A percentile compares a stretch with the other conserved stretches of the same genome.
These are phyloP conservation scores for Cryomyces minteri DNA, from an alignment of 495 filamentous ascomycete species.

Conservation along the genomic window DNA sequence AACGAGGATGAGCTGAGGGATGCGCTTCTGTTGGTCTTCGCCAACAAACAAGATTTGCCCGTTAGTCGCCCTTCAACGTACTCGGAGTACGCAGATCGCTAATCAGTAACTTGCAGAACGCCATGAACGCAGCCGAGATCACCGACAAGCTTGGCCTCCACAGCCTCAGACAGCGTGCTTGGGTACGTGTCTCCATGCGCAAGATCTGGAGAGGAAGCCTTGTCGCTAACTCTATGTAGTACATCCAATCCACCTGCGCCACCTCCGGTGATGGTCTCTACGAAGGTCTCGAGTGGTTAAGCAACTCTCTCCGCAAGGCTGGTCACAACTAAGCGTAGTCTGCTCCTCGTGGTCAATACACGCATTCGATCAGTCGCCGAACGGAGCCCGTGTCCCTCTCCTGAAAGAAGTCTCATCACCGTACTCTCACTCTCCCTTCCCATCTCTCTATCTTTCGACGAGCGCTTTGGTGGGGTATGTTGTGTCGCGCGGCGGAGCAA, in stretches of 20 bases:
- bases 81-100: background rate
- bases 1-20: conserved; percentile 99
- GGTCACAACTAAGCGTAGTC: conserved; percentile 46
- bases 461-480: too few species aligned
- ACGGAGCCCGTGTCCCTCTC: too few species aligned
- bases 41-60: conserved; percentile 99
- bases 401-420: too few species aligned
- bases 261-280: conserved; percentile 99
- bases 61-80: conserved; percentile 32
- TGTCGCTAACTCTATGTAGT: conserved; percentile 32
- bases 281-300: conserved; percentile 98
- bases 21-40: conserved; percentile 92
- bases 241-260: conserved; percentile 99
- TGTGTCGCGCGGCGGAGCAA: too few species aligned
- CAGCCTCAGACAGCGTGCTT: conserved; percentile 91
- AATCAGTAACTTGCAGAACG: conserved; percentile 42
- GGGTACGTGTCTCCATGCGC: conserved; percentile 47
- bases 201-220: background rate
- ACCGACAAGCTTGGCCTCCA: conserved; percentile 99
- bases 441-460: too few species aligned
- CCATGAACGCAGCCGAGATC: conserved; percentile 98
- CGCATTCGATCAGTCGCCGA: too few species aligned
- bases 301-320: conserved; percentile 83
- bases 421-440: too few species aligned
- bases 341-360: background rate